phyloP scores from a whole-genome alignment of 2,329 filamentous ascomycete species.

The Dichotomopilus funicola region DNA sequence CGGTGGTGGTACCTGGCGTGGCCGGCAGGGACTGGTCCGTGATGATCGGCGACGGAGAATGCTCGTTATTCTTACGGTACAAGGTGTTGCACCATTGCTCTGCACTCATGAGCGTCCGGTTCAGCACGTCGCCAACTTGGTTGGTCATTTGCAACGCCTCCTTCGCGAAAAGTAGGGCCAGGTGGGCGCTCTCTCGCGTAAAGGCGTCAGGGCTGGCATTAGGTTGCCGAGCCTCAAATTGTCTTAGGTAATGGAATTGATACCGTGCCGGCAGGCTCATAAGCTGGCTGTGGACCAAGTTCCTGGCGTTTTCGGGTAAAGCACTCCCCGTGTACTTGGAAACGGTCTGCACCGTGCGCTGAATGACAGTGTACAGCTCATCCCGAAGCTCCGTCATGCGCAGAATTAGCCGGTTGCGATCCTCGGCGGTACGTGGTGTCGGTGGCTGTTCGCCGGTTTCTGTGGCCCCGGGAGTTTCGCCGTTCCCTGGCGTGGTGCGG shows the following conservation, averaged over 20 bases:
- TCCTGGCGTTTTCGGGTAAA: slow-evolving; percentile 78
- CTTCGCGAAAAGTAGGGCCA: slow-evolving; percentile 77
- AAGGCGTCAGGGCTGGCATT: slow-evolving; percentile 38
- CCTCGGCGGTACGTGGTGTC: slow-evolving; percentile 24
- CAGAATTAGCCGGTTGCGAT: slow-evolving; percentile 46
- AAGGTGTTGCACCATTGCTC: slow-evolving; percentile 85
- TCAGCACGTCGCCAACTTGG: slow-evolving; percentile 80
- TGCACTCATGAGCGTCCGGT: slow-evolving; percentile 82
- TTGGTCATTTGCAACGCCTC: slow-evolving; percentile 93
- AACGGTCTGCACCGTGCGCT: slow-evolving; percentile 74
- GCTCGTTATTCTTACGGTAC: slow-evolving; percentile 40
- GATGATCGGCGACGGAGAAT: slow-evolving; percentile 3
- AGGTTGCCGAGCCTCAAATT: slow-evolving; percentile 26
- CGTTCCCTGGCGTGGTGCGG: slow-evolving; percentile 14
- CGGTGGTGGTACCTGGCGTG: neutral
- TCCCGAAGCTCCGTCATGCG: slow-evolving; percentile 61
- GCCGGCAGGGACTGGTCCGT: neutral
- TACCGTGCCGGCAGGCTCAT: slow-evolving; percentile 80
- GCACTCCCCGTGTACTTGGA: slow-evolving; percentile 88
- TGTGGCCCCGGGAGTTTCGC: slow-evolving; percentile 23
- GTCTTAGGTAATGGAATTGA: slow-evolving; percentile 55
- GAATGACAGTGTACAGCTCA: slow-evolving; percentile 71
- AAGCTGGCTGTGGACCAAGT: slow-evolving; percentile 76
- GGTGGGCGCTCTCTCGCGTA: slow-evolving; percentile 56
- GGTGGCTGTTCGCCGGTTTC: neutral